These are phyloP conservation scores for Nemania sp. DNA, from an alignment of 2,329 filamentous ascomycete species.

Conservation along the genomic window DNA sequence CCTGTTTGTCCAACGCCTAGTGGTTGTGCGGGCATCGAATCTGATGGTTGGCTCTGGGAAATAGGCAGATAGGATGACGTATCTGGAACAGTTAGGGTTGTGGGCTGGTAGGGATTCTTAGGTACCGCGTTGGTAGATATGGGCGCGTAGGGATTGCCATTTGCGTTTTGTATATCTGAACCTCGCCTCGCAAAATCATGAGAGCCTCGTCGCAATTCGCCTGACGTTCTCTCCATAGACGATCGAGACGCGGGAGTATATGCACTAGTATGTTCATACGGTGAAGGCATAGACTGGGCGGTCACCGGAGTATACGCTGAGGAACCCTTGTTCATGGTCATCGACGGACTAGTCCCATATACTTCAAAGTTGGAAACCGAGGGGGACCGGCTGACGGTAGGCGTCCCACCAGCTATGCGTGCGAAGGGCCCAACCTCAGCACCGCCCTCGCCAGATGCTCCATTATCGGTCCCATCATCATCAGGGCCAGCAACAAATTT, in stretches of 20 bases:
- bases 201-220: slow-evolving; percentile 56
- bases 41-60: slow-evolving; percentile 40
- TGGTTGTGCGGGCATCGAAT: slow-evolving; percentile 35
- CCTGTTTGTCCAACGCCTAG: slow-evolving; percentile 45
- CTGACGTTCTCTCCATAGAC: slow-evolving; percentile 60
- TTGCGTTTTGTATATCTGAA: slow-evolving; percentile 54
- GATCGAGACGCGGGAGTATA: slow-evolving; percentile 54
- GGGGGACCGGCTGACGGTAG: slow-evolving; percentile 78
- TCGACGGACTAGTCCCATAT: slow-evolving; percentile 66
- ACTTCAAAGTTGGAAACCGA: slow-evolving; percentile 79
- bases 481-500: slow-evolving; percentile 97
- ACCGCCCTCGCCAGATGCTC: slow-evolving; percentile 66
- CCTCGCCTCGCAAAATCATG: slow-evolving; percentile 58
- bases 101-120: slow-evolving; percentile 51
- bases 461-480: slow-evolving; percentile 71
- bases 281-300: slow-evolving; percentile 47
- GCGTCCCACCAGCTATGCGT: slow-evolving; percentile 80
- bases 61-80: slow-evolving; percentile 43
- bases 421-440: slow-evolving; percentile 82
- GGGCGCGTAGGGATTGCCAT: slow-evolving; percentile 52
- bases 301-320: slow-evolving; percentile 64
- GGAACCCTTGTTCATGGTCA: slow-evolving; percentile 58
- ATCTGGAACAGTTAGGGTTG: slow-evolving; percentile 38
- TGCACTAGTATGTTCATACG: slow-evolving; percentile 54
- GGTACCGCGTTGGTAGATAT: slow-evolving; percentile 45